Conservation (phyloP, 495 filamentous ascomycete genomes). For the Cudoniella acicularis region DNA sequence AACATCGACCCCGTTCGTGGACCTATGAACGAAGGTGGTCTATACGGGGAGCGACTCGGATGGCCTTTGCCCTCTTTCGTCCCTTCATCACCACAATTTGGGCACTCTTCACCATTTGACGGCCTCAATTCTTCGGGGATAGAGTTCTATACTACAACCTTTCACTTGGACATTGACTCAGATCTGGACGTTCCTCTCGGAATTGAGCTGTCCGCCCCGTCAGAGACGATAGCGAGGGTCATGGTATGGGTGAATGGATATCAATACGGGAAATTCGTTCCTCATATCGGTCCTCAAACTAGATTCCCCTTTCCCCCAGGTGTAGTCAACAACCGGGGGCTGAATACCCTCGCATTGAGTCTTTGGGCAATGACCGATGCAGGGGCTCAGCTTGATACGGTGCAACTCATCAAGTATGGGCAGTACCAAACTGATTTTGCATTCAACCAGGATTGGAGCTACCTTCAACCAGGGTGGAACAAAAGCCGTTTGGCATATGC, state of each 20-base stretch:
- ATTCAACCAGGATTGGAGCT: slow-evolving; percentile 41
- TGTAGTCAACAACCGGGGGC: slow-evolving; percentile 41
- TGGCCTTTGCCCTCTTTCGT: slow-evolving; percentile 30
- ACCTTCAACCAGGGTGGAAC: slow-evolving; percentile 41
- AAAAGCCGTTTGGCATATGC: slow-evolving; percentile 30
- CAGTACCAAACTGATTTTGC: slow-evolving; percentile 40
- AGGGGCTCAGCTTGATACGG: slow-evolving; percentile 32
- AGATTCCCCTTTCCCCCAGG: slow-evolving; percentile 46
- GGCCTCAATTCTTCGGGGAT: slow-evolving; percentile 55
- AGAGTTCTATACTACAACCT: slow-evolving; percentile 55
- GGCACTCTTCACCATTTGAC: slow-evolving; percentile 38
- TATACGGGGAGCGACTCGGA: slow-evolving; percentile 31
- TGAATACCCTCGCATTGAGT: slow-evolving; percentile 44
- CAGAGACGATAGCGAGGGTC: slow-evolving; percentile 42
- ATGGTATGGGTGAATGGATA: slow-evolving; percentile 72
- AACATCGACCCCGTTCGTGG: slow-evolving; percentile 52
- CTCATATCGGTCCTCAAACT: slow-evolving; percentile 48
- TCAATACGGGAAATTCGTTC: slow-evolving; percentile 47
- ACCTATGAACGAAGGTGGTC: slow-evolving; percentile 36
- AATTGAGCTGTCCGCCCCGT: slow-evolving; percentile 47
- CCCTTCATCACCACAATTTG: slow-evolving; percentile 11
- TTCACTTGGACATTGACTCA: slow-evolving; percentile 53
- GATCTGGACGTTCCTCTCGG: slow-evolving; percentile 55
- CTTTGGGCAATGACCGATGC: slow-evolving; percentile 43
- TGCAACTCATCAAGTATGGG: slow-evolving; percentile 28